Base-by-base conservation (phyloP, 1,139 yeast species). In the Hyphopichia khmerensis region DNA sequence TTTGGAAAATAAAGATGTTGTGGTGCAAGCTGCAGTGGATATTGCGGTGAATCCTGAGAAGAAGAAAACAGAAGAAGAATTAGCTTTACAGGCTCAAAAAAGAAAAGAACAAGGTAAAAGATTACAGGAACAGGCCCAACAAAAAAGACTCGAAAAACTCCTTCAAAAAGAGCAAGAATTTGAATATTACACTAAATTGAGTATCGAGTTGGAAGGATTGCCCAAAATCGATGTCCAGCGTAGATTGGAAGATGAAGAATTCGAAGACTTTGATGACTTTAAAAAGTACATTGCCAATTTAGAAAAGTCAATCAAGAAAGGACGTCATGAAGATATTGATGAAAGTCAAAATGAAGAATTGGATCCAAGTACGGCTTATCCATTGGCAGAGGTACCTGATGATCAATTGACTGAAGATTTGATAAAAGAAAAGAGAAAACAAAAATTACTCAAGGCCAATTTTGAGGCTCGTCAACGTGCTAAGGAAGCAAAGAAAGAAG, bases 61-160 rank as follows among this genome's bases (percentile, higher is more conserved):
- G 43, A 87, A 84, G 56, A 88, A 91, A 57, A 71, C 91, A 0
- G 95, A 87, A 44, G 97, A 89, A 59, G 96, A 89, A 57, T 60
- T 90, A 31, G 84, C 82, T 18, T 66, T 77, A 33, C 91, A 88
- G 49, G 84, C 93, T 1, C 93, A 86, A 51, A 83, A 85, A 57
- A 78, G 96, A 47, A 77, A 80, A 53, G 97, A 91, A 59, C 88
- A 87, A 50, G 98, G 97, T 4, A 79, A 84, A 49, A 73, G 96
- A 51, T 72, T 95, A 46, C 98, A 93, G 64, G 96, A 89, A 55
- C 97, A 90, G 63, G 98, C 98, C 0, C 90, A 86, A 50, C 84
- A 83, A 53, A 85, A 84, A 52, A 72, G 99, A 44, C 64, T 81
- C 6, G 97, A 91, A 57, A 90, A 88, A 57, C 67, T 89, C 41